Conservation (phyloP, 75 land plant species). For the Pseudotsuga menziesii region DNA sequence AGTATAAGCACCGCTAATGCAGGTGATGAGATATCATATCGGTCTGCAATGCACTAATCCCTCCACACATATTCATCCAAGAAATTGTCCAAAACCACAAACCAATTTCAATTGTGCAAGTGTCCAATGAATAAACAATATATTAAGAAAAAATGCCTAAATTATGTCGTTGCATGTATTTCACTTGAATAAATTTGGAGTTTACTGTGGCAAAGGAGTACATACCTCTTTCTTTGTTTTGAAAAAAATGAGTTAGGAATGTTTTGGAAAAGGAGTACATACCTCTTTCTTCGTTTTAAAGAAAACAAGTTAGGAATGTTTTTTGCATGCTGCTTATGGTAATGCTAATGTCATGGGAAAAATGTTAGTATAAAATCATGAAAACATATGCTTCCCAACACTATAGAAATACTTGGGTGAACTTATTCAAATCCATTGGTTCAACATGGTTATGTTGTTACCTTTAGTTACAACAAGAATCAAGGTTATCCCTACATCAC, state of each 20-base stretch:
- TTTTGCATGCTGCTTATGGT: constrained; percentile 16
- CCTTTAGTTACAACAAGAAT: not conserved
- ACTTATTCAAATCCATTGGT: not conserved
- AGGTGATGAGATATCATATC: too few species aligned
- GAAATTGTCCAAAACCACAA: too few species aligned
- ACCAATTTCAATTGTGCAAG: too few species aligned
- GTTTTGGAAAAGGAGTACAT: not conserved
- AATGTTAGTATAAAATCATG: not conserved
- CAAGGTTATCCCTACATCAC: not conserved
- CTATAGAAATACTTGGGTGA: not conserved
- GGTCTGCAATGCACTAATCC: too few species aligned
- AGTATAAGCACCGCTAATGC: too few species aligned
- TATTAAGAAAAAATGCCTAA: not conserved
- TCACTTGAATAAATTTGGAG: not conserved
- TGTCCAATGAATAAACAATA: not conserved
- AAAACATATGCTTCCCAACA: not conserved
- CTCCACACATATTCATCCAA: too few species aligned
- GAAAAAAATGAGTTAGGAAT: constrained; percentile 7
- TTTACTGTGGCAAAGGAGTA: not conserved
- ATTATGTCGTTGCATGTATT: not conserved
- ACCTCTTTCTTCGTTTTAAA: constrained; percentile 10
- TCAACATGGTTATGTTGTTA: not conserved
- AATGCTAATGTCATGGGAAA: not conserved
- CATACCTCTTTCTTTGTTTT: constrained; percentile 4
- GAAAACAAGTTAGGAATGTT: constrained; percentile 6